Percentiles rank a stretch among this genome's conserved stretches.
Evolutionary conservation across 352 stramenopile species (phyloP).

Genomic region (Globisporangium cylindrosporum): DNA sequence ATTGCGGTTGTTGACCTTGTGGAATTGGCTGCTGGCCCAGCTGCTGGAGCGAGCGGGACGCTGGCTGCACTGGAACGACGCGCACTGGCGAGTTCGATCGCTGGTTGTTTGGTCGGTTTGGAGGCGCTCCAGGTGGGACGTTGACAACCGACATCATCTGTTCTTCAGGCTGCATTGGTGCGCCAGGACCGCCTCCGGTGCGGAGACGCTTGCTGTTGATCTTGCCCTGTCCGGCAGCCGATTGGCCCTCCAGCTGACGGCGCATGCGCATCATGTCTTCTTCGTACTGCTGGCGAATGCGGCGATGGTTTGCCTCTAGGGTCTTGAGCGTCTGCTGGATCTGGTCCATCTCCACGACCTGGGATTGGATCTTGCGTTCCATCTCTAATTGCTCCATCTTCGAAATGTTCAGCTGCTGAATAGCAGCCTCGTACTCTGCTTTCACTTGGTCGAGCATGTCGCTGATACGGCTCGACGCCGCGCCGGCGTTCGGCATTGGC

Average conservation of each 20-base stretch:
- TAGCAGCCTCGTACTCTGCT: constrained; percentile 75
- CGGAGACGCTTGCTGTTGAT: constrained; percentile 56
- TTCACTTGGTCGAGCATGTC: constrained; percentile 87
- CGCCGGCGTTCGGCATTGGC: constrained; percentile 44
- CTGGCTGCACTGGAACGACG: constrained; percentile 64
- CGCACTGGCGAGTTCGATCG: constrained; percentile 60
- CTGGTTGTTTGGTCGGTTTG: constrained; percentile 35
- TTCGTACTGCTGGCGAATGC: constrained; percentile 83
- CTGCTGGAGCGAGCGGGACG: constrained; percentile 66
- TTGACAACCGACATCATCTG: constrained; percentile 55
- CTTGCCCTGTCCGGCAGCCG: constrained; percentile 26
- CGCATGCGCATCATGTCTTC: constrained; percentile 85
- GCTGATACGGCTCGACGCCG: constrained; percentile 50
- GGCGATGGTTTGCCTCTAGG: constrained; percentile 78
- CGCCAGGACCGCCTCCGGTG: constrained; percentile 31
- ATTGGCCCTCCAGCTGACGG: constrained; percentile 68
- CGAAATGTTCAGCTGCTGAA: constrained; percentile 85
- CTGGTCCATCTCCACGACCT: constrained; percentile 87
- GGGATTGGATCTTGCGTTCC: constrained; percentile 85
- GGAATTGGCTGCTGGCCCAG: constrained; percentile 49
- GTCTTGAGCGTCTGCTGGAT: constrained; percentile 86
- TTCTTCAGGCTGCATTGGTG: constrained; percentile 47
- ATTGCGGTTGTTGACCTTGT: constrained; percentile 26
- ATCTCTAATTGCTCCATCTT: constrained; percentile 89
- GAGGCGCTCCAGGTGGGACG: constrained; percentile 47